Evolutionary conservation across 2,329 filamentous ascomycete genomes (phyloP).

Genomic region (Chaetomium globosum): DNA sequence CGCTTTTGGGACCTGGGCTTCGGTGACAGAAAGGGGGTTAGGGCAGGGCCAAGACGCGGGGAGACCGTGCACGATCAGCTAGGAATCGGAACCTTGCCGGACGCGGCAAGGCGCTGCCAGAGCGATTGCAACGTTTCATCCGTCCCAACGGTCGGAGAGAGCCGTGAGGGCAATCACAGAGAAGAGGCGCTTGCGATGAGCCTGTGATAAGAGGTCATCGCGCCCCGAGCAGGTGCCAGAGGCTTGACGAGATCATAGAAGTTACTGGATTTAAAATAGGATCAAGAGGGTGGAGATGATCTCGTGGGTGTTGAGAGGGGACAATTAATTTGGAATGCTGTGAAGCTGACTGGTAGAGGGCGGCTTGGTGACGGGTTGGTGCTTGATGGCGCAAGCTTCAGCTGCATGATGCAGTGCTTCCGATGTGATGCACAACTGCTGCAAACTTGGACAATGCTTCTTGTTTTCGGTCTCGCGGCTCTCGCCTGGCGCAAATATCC

Average conservation of each 20-base stretch:
- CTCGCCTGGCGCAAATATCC: constrained; percentile 25
- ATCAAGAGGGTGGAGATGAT: background rate
- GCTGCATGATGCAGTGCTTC: constrained; percentile 21
- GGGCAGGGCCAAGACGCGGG: constrained; percentile 22
- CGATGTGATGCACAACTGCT: constrained; percentile 7
- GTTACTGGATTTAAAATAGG: background rate
- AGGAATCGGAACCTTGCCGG: constrained; percentile 20
- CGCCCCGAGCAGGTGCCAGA: background rate
- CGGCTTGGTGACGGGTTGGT: constrained; percentile 18
- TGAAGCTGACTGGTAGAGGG: constrained; percentile 15
- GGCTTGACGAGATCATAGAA: background rate
- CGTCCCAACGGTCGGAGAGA: constrained; percentile 19
- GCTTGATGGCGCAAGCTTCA: constrained; percentile 13
- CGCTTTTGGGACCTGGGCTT: background rate
- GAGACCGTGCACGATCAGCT: constrained; percentile 18
- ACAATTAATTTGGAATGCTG: constrained; percentile 24
- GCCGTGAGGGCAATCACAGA: background rate
- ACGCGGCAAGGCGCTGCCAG: constrained; percentile 19
- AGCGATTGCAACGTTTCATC: constrained; percentile 38
- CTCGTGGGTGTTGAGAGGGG: constrained; percentile 1
- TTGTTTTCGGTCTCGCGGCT: constrained; percentile 7
- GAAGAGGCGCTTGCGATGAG: background rate
- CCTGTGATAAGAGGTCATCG: background rate
- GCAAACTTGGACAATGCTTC: background rate
- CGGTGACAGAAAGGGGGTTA: constrained; percentile 23